Evolutionary conservation across 2,329 filamentous ascomycete species (phyloP).

Genomic region (Neobulgaria alba): DNA sequence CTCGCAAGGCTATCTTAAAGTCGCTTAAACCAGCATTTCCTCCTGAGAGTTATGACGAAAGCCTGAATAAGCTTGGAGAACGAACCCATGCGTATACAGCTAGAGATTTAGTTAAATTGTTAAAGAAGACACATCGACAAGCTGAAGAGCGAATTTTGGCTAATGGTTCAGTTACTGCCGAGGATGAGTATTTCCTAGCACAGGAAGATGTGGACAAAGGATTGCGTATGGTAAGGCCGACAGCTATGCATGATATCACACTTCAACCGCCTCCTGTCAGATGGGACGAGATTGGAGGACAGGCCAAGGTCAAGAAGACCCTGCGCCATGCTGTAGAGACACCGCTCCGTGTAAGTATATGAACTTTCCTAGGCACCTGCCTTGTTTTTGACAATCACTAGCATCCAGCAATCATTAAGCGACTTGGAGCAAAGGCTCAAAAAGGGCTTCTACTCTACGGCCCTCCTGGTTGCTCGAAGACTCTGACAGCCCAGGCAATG

Average conservation of each 20-base stretch:
- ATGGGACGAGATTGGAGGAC: conserved; percentile 85
- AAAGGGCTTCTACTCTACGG: conserved; percentile 87
- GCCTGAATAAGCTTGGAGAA: conserved; percentile 55
- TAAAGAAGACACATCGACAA: conserved; percentile 41
- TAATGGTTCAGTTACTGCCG: neutral
- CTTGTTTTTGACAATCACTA: conserved; percentile 23
- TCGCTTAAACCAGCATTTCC: conserved; percentile 37
- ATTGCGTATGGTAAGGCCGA: conserved; percentile 62
- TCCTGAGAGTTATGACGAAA: conserved; percentile 39
- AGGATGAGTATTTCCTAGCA: conserved; percentile 16
- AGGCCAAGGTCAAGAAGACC: conserved; percentile 62
- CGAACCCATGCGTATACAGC: conserved; percentile 84
- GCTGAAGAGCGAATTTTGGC: conserved; percentile 21
- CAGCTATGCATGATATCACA: conserved; percentile 82
- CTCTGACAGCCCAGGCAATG: conserved; percentile 80
- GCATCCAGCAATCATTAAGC: conserved; percentile 41
- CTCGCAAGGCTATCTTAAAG: conserved; percentile 66
- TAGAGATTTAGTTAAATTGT: conserved; percentile 61
- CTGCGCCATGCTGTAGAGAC: conserved; percentile 37
- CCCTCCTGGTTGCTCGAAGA: conserved; percentile 91
- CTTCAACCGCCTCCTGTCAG: conserved; percentile 77
- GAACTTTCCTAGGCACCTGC: neutral
- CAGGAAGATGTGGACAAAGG: conserved; percentile 55
- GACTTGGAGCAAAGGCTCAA: conserved; percentile 48
- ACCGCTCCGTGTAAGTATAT: conserved; percentile 21